Percentiles rank a stretch among this genome's conserved stretches.
These are phyloP conservation scores for Phalaenopsis aphrodite DNA, from an alignment of 106 monocot species.

Conservation along the genomic window DNA sequence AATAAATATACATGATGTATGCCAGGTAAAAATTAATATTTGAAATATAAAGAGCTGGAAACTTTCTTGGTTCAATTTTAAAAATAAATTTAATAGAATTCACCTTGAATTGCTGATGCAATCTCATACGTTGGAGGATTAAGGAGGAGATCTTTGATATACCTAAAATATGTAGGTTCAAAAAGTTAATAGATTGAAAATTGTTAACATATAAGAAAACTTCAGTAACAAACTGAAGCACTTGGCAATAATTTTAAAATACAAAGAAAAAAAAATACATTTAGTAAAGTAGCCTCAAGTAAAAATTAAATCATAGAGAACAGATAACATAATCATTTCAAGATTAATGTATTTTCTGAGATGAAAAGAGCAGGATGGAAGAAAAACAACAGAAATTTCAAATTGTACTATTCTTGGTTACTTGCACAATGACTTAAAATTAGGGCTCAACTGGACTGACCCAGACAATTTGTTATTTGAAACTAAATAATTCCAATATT, in stretches of 20 bases:
- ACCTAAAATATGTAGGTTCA: conserved; percentile 37
- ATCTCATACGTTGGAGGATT: conserved; percentile 78
- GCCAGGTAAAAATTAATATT: neutral
- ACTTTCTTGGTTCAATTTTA: neutral
- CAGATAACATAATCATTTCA: neutral
- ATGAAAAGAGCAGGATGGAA: neutral
- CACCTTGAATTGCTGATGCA: conserved; percentile 86
- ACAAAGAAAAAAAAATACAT: neutral
- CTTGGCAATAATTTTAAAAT: neutral
- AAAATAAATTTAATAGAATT: neutral
- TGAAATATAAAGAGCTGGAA: neutral
- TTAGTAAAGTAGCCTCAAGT: neutral
- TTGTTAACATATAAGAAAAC: neutral
- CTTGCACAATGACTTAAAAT: neutral
- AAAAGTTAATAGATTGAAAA: neutral
- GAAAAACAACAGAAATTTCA: neutral
- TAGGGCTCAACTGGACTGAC: neutral
- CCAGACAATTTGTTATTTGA: neutral
- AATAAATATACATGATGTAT: neutral
- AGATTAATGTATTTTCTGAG: neutral
- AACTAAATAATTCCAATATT: neutral
- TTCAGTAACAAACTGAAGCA: neutral
- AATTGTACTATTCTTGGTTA: neutral
- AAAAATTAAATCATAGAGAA: neutral
- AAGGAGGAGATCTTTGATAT: conserved; percentile 80